phyloP scores from a whole-genome alignment of 2,329 filamentous ascomycete genomes.

The Alternaria consortialis region DNA sequence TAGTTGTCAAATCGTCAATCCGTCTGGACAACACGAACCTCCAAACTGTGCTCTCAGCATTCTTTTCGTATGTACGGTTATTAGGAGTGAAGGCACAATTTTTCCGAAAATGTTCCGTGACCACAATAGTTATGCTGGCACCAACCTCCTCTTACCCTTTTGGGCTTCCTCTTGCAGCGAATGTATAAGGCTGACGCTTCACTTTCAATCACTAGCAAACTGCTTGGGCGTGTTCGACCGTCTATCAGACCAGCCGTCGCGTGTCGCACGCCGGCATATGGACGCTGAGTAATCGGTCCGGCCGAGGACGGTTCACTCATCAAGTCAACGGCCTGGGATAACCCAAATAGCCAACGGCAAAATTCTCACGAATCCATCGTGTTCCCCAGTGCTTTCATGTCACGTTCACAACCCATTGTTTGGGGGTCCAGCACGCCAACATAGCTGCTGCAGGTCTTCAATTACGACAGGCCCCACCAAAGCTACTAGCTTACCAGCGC shows the following conservation, averaged over 20 bases:
- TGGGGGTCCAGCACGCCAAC: conserved; percentile 1
- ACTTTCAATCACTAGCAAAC: not conserved
- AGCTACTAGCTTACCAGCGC: conserved; percentile 27
- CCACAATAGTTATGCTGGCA: not conserved
- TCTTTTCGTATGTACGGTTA: not conserved
- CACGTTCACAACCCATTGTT: not conserved
- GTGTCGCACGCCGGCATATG: conserved; percentile 1
- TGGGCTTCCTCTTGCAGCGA: not conserved
- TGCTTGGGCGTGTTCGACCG: not conserved
- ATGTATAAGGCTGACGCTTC: conserved; percentile 5
- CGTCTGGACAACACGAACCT: not conserved
- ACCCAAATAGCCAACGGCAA: conserved; percentile 20
- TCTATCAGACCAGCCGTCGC: not conserved
- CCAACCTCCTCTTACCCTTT: not conserved
- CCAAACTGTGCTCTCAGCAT: not conserved
- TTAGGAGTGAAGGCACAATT: not conserved
- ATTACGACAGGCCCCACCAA: conserved; percentile 20
- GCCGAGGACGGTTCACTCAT: conserved; percentile 1
- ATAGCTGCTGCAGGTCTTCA: conserved; percentile 4
- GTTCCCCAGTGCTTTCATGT: conserved; percentile 5
- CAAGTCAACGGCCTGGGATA: conserved; percentile 1
- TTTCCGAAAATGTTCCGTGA: not conserved
- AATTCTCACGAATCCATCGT: conserved; percentile 13
- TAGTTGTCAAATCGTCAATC: not conserved
- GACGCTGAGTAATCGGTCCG: not conserved